These are phyloP conservation scores for Ustilago nuda DNA, from an alignment of 1,284 basidiomycete species.

Conservation along the genomic window DNA sequence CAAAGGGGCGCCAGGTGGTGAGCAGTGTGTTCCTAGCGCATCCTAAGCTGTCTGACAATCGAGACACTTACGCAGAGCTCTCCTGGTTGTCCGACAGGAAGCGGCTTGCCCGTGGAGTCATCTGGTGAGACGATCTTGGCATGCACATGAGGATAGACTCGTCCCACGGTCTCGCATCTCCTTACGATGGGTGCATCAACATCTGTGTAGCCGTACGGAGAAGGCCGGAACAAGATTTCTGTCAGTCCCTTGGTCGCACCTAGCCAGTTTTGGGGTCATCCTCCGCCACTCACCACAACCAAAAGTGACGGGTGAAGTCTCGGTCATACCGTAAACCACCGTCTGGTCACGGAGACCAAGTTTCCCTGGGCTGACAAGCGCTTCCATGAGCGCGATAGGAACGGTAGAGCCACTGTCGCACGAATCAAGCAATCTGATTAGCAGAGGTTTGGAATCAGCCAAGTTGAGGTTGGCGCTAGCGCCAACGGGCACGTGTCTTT, in stretches of 20 bases:
- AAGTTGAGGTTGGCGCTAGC: not conserved
- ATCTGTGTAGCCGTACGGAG: constrained; percentile 19
- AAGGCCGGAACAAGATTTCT: not conserved
- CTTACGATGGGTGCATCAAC: constrained; percentile 76
- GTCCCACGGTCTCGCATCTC: constrained; percentile 83
- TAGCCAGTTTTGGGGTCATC: not conserved
- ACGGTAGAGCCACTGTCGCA: constrained; percentile 77
- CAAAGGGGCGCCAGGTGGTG: constrained; percentile 6
- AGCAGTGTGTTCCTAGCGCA: not conserved
- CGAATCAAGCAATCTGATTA: not conserved
- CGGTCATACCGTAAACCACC: constrained; percentile 72
- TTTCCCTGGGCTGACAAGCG: constrained; percentile 71
- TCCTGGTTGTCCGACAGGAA: constrained; percentile 73
- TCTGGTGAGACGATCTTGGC: constrained; percentile 78
- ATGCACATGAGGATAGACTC: constrained; percentile 79
- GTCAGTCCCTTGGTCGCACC: not conserved
- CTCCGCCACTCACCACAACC: constrained; percentile 71
- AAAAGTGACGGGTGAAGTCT: constrained; percentile 80
- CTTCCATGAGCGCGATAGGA: constrained; percentile 78
- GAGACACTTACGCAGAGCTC: constrained; percentile 74
- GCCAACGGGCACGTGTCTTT: not conserved
- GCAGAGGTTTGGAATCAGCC: constrained; percentile 1
- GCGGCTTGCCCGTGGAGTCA: constrained; percentile 70
- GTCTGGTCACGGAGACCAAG: constrained; percentile 76
- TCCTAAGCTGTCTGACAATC: not conserved